Conservation (phyloP, 1,284 basidiomycete genomes). For the Moesziomyces antarcticus region DNA sequence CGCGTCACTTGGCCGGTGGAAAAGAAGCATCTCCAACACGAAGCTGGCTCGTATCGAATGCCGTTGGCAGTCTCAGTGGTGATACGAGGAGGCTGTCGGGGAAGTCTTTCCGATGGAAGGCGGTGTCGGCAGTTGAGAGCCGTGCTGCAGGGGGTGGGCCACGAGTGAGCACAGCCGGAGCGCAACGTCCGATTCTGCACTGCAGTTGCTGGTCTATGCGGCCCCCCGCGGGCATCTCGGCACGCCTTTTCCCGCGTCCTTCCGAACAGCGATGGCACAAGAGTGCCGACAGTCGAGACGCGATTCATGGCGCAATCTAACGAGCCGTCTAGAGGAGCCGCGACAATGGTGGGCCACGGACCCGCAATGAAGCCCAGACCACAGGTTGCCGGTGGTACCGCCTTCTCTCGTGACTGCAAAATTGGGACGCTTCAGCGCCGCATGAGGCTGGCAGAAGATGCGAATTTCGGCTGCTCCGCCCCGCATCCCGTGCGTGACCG, state of each 20-base stretch:
- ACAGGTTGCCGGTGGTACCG: too few relatives aligned
- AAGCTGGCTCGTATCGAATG: not conserved
- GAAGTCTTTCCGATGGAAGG: not conserved
- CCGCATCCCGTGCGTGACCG: constrained; percentile 1
- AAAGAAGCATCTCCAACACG: not conserved
- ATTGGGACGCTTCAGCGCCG: not conserved
- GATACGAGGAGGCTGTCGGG: not conserved
- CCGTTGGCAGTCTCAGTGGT: not conserved
- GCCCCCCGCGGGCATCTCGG: not conserved
- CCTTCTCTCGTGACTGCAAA: not conserved
- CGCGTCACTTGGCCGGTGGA: not conserved
- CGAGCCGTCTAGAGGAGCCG: too few relatives aligned
- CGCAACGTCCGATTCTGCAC: not conserved
- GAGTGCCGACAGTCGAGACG: too few relatives aligned
- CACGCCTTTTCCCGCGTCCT: not conserved
- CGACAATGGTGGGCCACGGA: too few relatives aligned
- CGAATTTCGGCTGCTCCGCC: constrained; percentile 5
- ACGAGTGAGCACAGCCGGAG: not conserved
- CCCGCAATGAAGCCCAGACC: too few relatives aligned
- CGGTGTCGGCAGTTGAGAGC: not conserved
- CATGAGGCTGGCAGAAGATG: too few relatives aligned
- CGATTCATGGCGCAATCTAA: too few relatives aligned
- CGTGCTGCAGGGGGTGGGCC: not conserved
- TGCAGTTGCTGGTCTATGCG: not conserved
- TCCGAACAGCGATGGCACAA: too few relatives aligned